These are phyloP conservation scores for Eucalyptus pauciflora DNA, from an alignment of 345 rosid genomes.

Conservation along the genomic window DNA sequence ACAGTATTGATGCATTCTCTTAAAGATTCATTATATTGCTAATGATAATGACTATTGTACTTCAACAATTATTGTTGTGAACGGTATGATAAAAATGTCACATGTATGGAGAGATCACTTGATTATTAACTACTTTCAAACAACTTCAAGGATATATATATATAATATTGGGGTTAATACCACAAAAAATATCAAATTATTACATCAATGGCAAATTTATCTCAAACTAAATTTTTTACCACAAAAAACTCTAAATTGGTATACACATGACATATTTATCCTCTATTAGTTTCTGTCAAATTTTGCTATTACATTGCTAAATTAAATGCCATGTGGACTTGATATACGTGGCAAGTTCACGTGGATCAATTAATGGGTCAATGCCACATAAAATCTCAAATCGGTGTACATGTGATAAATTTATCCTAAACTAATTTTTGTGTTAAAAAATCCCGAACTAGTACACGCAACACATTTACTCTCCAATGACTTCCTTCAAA, in stretches of 20 bases:
- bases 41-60: background rate
- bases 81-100: background rate
- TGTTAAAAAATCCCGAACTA: no score
- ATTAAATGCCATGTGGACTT: background rate
- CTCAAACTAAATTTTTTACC: background rate
- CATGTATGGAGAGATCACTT: background rate
- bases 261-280: rapidly evolving
- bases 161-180: no score
- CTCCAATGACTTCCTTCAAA: background rate
- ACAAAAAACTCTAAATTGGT: no score
- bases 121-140: background rate
- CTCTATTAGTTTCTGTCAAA: no score
- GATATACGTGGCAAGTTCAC: background rate
- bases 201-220: no score
- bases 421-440: no score
- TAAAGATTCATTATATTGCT: no score
- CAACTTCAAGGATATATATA: no score
- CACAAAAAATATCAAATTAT: background rate
- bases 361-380: no score
- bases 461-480: background rate
- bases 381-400: rapidly evolving
- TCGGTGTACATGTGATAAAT: rapidly evolving
- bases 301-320: no score
- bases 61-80: background rate
- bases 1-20: background rate